Conservation (phyloP, 495 filamentous ascomycete genomes). For the Podospora pseudopauciseta region DNA sequence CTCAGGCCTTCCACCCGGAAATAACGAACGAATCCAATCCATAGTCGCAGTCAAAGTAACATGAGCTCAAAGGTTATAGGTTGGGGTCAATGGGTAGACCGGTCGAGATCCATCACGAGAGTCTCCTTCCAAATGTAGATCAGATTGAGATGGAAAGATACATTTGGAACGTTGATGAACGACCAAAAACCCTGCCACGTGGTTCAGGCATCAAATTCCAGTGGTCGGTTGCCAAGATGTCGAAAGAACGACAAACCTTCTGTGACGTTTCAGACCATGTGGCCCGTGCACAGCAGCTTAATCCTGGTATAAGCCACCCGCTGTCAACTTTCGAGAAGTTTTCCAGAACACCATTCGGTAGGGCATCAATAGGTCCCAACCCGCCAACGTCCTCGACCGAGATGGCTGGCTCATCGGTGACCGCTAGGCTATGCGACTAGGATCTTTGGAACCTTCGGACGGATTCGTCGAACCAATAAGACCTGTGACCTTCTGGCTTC, state of each 20-base stretch:
- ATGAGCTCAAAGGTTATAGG: neutral
- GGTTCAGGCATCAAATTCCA: constrained; percentile 1
- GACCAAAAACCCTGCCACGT: neutral
- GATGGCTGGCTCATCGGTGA: neutral
- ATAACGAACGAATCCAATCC: neutral
- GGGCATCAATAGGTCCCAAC: neutral
- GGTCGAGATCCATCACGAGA: neutral
- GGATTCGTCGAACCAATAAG: neutral
- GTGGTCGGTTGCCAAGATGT: neutral
- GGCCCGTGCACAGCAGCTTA: neutral
- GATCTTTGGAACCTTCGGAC: neutral
- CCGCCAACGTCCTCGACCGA: neutral
- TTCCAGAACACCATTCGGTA: neutral
- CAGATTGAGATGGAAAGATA: neutral
- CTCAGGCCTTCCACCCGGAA: neutral
- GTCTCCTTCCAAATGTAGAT: neutral
- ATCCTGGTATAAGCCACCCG: neutral
- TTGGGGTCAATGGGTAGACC: neutral
- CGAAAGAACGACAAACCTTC: neutral
- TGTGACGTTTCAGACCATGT: neutral
- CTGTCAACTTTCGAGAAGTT: neutral
- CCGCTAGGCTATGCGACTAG: neutral
- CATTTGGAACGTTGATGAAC: neutral
- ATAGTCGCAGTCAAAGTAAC: neutral
- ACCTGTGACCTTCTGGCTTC: neutral